Evolutionary conservation across 164 flowering plant species (phyloP), one percentile per base, ranked within the genome.

Genomic region (Saururus chinensis): DNA sequence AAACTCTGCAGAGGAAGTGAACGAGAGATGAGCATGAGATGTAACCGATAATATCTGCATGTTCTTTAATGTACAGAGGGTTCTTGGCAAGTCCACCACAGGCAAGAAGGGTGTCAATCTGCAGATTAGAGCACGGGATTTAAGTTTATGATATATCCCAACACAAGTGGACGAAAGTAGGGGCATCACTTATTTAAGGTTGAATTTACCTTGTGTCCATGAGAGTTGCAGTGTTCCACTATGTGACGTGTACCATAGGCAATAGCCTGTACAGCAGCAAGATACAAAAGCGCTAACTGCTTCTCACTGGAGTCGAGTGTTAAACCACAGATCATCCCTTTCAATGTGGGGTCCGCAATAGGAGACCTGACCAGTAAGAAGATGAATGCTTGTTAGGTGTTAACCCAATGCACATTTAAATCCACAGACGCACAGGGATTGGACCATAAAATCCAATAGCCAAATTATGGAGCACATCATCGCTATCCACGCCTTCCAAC

Each of bases 191-290:
- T 9, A 20, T 9, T 5, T 0, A 53, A 49, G 26, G 58, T 10
- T 23, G 21, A 53, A 40, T 53, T 66, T 80, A 85, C 98, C 69
- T 82, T 82, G 76, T 93, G 99, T 56, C 97, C 99, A 76, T 90
- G 83, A 66, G 84, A 74, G 77, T 93, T 93, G 80, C 93, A 93
- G 51, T 88, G 99, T 82, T 90, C 99, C 68, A 93, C 83, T 66
- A 90, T 87, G 62, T 93, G 99, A 16, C 99, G 95, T 57, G 97
- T 93, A 59, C 99, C 99, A 76, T 91, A 93, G 55, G 99, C 96
- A 76, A 91, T 78, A 45, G 82, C 89, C 71, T 93, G 99, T 40
- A 90, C 74, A 42, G 91, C 79, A 40, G 97, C 97, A 64, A 90
- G 91, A 74, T 90, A 93, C 19, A 79, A 75, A 75, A 87, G 87